Percentiles rank a stretch among this genome's conserved stretches.
phyloP scores from a whole-genome alignment of 2,329 filamentous ascomycete genomes.

The Talaromyces sp. region DNA sequence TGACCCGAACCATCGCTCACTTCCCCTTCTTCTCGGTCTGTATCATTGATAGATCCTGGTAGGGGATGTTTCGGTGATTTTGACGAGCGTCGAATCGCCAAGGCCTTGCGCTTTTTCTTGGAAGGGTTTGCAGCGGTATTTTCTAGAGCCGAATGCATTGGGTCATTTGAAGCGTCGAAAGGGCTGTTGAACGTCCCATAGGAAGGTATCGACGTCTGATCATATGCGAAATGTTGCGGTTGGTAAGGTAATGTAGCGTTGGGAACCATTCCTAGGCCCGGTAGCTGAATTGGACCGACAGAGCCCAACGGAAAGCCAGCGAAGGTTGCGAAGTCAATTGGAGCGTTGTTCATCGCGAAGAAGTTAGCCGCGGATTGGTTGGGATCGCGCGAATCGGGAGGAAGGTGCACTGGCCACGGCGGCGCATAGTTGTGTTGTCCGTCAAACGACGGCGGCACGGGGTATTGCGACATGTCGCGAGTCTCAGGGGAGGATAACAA shows the following conservation, averaged over 20 bases:
- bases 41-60: slow-evolving; percentile 28
- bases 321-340: slow-evolving; percentile 2
- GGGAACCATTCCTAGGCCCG: slow-evolving; percentile 27
- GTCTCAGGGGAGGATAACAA: not conserved
- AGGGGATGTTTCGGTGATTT: slow-evolving; percentile 18
- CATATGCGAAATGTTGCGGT: slow-evolving; percentile 32
- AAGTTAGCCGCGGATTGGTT: slow-evolving; percentile 19
- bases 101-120: slow-evolving; percentile 17
- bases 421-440: slow-evolving; percentile 33
- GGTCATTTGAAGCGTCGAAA: slow-evolving; percentile 24
- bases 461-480: slow-evolving; percentile 48
- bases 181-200: slow-evolving; percentile 29
- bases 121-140: not conserved
- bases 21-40: slow-evolving; percentile 69
- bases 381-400: slow-evolving; percentile 22
- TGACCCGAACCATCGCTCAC: slow-evolving; percentile 66
- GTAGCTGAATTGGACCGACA: slow-evolving; percentile 24
- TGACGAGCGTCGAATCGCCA: slow-evolving; percentile 11
- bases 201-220: slow-evolving; percentile 31
- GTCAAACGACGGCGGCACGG: slow-evolving; percentile 44
- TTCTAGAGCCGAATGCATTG: slow-evolving; percentile 18
- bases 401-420: slow-evolving; percentile 36
- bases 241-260: slow-evolving; percentile 28
- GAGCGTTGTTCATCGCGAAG: slow-evolving; percentile 21
- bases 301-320: slow-evolving; percentile 6